phyloP scores from a whole-genome alignment of 306 rosid species.

The Begonia peltatifolia region DNA sequence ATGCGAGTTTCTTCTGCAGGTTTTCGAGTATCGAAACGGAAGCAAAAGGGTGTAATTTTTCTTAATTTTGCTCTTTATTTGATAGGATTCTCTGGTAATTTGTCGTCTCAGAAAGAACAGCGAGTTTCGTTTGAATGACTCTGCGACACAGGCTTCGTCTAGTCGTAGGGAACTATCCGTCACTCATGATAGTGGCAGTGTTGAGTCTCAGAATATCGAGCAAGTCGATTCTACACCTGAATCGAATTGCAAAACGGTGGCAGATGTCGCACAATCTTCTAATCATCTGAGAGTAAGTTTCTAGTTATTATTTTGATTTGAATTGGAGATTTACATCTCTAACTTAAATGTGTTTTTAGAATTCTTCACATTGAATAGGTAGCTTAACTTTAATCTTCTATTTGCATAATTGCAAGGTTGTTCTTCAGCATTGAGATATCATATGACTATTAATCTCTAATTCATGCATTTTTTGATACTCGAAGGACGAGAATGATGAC shows the following conservation, averaged over 20 bases:
- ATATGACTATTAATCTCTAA: too few relatives aligned
- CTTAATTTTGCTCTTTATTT: neutral
- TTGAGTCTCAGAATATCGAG: slow-evolving; percentile 52
- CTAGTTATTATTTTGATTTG: too few relatives aligned
- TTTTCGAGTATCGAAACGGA: too few relatives aligned
- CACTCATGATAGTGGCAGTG: slow-evolving; percentile 38
- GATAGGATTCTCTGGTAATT: slow-evolving; percentile 70
- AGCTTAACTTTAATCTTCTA: too few relatives aligned
- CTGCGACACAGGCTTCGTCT: slow-evolving; percentile 37
- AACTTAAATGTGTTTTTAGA: too few relatives aligned
- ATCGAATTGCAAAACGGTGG: slow-evolving; percentile 25
- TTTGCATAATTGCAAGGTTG: too few relatives aligned
- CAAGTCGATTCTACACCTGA: slow-evolving; percentile 56
- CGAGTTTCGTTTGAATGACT: slow-evolving; percentile 37
- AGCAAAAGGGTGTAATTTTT: neutral
- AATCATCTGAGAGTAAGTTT: slow-evolving; percentile 27
- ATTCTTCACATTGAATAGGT: too few relatives aligned
- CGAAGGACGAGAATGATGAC: slow-evolving; percentile 31
- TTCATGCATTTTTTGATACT: too few relatives aligned
- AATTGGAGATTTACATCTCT: too few relatives aligned
- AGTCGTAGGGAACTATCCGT: slow-evolving; percentile 20
- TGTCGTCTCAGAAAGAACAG: slow-evolving; percentile 77
- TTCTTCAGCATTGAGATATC: too few relatives aligned
- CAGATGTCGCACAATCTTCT: slow-evolving; percentile 32
- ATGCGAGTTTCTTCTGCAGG: too few relatives aligned